A percentile compares a stretch with the other conserved stretches of the same genome.
phyloP scores from a whole-genome alignment of 164 flowering plant genomes.

The Saururus chinensis region DNA sequence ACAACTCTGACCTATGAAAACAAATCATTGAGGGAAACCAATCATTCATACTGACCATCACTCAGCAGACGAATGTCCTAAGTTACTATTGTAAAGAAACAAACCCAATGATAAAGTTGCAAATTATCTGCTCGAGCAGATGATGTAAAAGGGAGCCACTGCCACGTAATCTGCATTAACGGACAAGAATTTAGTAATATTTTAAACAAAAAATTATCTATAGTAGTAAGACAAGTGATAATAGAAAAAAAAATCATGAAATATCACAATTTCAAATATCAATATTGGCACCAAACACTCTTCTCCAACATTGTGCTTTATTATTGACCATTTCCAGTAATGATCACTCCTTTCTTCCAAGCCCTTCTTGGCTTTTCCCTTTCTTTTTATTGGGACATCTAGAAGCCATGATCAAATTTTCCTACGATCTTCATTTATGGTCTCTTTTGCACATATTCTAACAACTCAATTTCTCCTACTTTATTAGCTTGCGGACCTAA shows the following conservation, averaged over 20 bases:
- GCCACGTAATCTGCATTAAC: conserved; percentile 79
- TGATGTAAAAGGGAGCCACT: conserved; percentile 87
- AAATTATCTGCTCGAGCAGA: conserved; percentile 85
- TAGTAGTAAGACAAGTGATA: not conserved
- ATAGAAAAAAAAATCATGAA: not conserved
- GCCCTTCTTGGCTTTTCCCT: too few relatives aligned
- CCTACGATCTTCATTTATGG: too few relatives aligned
- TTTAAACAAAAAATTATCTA: not conserved
- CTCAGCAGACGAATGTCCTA: not conserved
- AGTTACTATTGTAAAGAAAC: not conserved
- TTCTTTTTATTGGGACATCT: too few relatives aligned
- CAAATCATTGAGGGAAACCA: not conserved
- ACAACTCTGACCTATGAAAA: conserved; percentile 79
- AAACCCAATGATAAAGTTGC: conserved; percentile 95
- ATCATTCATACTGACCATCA: not conserved
- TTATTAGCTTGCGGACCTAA: too few relatives aligned
- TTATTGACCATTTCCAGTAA: not conserved
- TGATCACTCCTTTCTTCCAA: not conserved
- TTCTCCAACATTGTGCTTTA: not conserved
- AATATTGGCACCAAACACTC: not conserved
- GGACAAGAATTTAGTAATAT: not conserved
- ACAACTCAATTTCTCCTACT: too few relatives aligned
- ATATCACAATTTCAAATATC: not conserved
- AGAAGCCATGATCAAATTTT: too few relatives aligned
- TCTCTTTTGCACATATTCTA: too few relatives aligned